These are phyloP conservation scores for Acmispon strigosus DNA, from an alignment of 306 rosid species.

Conservation along the genomic window DNA sequence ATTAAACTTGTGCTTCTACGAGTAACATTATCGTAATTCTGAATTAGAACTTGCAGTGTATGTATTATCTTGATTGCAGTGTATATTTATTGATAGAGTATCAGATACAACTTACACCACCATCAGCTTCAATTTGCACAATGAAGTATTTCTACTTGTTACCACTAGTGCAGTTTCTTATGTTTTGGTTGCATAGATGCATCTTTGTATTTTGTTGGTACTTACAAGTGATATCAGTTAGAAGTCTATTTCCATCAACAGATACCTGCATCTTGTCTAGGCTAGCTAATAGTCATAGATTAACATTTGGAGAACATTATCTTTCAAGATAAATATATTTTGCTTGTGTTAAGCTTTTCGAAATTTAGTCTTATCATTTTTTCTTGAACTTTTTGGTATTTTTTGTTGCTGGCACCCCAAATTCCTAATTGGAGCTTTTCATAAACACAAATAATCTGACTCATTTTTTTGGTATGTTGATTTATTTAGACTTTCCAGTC, in stretches of 20 bases:
- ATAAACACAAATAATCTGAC: slow-evolving; percentile 29
- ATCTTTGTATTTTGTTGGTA: neutral
- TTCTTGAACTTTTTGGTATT: neutral
- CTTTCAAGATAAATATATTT: neutral
- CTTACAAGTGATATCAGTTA: neutral
- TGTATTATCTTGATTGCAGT: neutral
- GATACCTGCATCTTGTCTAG: neutral
- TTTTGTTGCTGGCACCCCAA: slow-evolving; percentile 10
- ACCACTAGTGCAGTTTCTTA: neutral
- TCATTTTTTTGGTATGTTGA: slow-evolving; percentile 30
- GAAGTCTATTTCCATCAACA: neutral
- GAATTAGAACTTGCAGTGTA: neutral
- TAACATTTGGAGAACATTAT: neutral
- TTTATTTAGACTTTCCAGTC: slow-evolving; percentile 62
- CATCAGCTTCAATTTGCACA: slow-evolving; percentile 7
- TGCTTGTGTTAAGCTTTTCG: neutral
- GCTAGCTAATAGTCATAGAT: neutral
- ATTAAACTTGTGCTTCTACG: neutral
- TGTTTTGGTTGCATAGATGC: neutral
- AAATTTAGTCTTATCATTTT: neutral
- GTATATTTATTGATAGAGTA: neutral
- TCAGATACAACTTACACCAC: neutral
- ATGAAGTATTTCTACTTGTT: neutral
- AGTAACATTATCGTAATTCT: neutral
- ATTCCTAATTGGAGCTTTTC: slow-evolving; percentile 2